Percentiles rank a stretch among this genome's conserved stretches.
Conservation (phyloP, 768 basidiomycete genomes). For the Leucocoprinus sp. region DNA sequence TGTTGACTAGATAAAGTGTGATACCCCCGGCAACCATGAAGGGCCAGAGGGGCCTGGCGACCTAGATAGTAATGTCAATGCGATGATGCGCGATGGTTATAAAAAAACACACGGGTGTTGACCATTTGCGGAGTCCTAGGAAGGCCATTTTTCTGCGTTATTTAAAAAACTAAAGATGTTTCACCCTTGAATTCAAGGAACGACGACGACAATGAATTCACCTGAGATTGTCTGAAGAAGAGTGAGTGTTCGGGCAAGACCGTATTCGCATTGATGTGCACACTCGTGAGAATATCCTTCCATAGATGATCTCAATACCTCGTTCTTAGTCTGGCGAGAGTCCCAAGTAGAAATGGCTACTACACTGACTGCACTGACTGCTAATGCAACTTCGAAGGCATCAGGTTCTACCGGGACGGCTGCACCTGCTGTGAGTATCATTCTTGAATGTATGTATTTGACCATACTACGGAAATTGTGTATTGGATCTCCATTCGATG, state of each 20-base stretch:
- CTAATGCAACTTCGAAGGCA: constrained; percentile 17
- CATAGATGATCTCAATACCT: not conserved
- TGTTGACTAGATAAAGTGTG: constrained; percentile 59
- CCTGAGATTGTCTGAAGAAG: constrained; percentile 14
- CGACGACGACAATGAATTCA: not conserved
- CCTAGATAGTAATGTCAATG: constrained; percentile 28
- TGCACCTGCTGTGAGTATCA: constrained; percentile 26
- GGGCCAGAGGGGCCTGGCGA: constrained; percentile 71
- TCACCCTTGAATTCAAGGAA: too few species aligned
- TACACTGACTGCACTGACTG: constrained; percentile 19
- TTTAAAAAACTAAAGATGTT: constrained; percentile 10
- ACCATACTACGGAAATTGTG: not conserved
- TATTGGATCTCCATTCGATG: not conserved
- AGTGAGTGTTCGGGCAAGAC: constrained; percentile 30
- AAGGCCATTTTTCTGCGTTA: constrained; percentile 47
- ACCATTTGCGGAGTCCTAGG: constrained; percentile 76
- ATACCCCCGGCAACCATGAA: constrained; percentile 62
- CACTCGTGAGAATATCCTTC: constrained; percentile 23
- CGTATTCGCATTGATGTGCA: constrained; percentile 23
- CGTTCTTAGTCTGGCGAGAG: not conserved
- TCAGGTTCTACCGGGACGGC: constrained; percentile 19
- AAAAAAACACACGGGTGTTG: constrained; percentile 55
- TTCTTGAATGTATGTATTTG: constrained; percentile 6
- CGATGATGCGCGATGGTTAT: constrained; percentile 7
- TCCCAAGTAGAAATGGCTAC: constrained; percentile 20